Conservation (phyloP, 208 protist genomes). For the Leishmania arabica region DNA sequence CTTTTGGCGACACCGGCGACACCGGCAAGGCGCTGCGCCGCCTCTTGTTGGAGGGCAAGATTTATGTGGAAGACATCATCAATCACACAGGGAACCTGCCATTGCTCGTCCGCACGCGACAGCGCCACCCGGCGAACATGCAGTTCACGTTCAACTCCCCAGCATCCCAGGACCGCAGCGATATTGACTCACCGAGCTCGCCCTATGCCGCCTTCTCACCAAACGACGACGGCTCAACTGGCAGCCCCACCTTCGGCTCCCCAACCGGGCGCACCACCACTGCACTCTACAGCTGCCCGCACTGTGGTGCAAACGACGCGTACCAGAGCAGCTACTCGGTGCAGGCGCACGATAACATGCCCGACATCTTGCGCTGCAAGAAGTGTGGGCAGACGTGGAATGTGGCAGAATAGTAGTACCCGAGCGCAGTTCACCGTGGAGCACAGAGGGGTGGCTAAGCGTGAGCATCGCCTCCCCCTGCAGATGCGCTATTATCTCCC, state of each 20-base stretch:
- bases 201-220: slow-evolving; percentile 24
- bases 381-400: slow-evolving; percentile 79
- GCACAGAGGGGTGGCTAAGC: neutral
- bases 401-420: slow-evolving; percentile 39
- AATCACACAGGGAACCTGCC: slow-evolving; percentile 35
- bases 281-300: slow-evolving; percentile 65
- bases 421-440: neutral
- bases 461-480: neutral
- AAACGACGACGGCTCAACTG: slow-evolving; percentile 15
- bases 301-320: slow-evolving; percentile 67
- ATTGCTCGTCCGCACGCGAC: slow-evolving; percentile 32
- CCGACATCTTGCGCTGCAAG: slow-evolving; percentile 62
- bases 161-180: neutral
- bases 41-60: slow-evolving; percentile 47
- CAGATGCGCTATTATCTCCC: neutral
- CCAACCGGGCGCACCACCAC: slow-evolving; percentile 44
- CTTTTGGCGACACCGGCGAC: slow-evolving; percentile 34
- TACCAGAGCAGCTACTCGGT: slow-evolving; percentile 69
- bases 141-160: slow-evolving; percentile 6
- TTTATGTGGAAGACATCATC: slow-evolving; percentile 54
- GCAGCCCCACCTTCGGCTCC: slow-evolving; percentile 37
- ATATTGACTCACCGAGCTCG: slow-evolving; percentile 23
- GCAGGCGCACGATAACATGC: slow-evolving; percentile 77
- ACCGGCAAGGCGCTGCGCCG: slow-evolving; percentile 44
- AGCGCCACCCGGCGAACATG: slow-evolving; percentile 23